Conservation (phyloP, 1,284 basidiomycete species). For the Leccinum subatratum region DNA sequence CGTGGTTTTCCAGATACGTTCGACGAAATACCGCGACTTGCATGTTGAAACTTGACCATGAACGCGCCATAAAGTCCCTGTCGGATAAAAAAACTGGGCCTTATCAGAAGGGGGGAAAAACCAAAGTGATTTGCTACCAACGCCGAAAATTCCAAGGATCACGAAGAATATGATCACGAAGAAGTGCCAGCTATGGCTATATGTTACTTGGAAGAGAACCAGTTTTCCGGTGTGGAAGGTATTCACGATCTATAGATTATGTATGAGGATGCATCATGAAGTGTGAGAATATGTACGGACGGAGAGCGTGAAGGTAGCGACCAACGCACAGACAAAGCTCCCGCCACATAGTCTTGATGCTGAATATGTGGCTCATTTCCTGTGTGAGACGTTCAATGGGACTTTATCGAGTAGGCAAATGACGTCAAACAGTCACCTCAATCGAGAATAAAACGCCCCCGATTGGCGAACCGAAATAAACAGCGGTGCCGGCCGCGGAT, state of each 20-base stretch:
- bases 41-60: conserved; percentile 95
- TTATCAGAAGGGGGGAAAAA: neutral
- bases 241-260: conserved; percentile 77
- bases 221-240: conserved; percentile 98
- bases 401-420: conserved; percentile 3
- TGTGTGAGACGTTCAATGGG: conserved; percentile 31
- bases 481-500: conserved; percentile 95
- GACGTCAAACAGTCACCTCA: conserved; percentile 44
- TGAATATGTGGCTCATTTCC: conserved; percentile 98
- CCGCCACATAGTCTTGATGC: conserved; percentile 97
- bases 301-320: conserved; percentile 93
- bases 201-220: conserved; percentile 96
- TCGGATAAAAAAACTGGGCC: conserved; percentile 10
- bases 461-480: conserved; percentile 96
- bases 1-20: conserved; percentile 81
- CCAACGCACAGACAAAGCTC: conserved; percentile 94
- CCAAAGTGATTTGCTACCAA: conserved; percentile 36
- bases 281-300: conserved; percentile 46
- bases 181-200: conserved; percentile 98
- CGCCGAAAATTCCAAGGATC: conserved; percentile 92
- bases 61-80: conserved; percentile 97
- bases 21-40: conserved; percentile 92
- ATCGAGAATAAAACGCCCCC: conserved; percentile 95
- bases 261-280: conserved; percentile 18
- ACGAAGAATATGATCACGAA: conserved; percentile 98